These are phyloP conservation scores for Syncephalis plumigaleata DNA, from an alignment of 371 early-diverging fungal genomes.

Conservation along the genomic window DNA sequence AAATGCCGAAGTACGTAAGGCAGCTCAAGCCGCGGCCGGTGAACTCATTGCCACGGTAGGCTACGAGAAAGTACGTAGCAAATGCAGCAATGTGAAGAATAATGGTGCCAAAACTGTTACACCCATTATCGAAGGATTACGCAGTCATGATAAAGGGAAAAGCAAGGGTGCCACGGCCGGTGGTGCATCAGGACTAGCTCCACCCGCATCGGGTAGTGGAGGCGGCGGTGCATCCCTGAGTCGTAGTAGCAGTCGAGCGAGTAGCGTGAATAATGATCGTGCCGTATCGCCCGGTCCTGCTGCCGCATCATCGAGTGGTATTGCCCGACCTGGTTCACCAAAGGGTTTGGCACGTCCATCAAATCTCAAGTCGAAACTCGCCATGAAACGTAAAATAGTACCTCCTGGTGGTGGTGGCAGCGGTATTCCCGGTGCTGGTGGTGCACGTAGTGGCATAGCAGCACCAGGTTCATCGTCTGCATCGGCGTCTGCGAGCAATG, in stretches of 20 bases:
- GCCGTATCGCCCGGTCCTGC: slow-evolving; percentile 47
- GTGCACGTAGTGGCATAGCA: slow-evolving; percentile 6
- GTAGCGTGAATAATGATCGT: slow-evolving; percentile 24
- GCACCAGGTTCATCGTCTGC: too few species aligned
- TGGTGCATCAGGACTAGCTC: neutral
- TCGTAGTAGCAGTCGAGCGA: neutral
- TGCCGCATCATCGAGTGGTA: slow-evolving; percentile 51
- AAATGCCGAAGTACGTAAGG: slow-evolving; percentile 75
- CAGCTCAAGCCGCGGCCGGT: slow-evolving; percentile 49
- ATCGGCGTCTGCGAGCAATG: slow-evolving; percentile 7
- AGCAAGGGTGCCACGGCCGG: neutral
- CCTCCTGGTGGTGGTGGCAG: slow-evolving; percentile 1
- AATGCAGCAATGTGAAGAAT: slow-evolving; percentile 38
- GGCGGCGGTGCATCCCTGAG: neutral
- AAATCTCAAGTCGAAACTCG: slow-evolving; percentile 8
- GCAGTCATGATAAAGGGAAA: neutral
- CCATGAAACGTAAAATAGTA: slow-evolving; percentile 4
- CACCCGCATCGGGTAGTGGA: neutral
- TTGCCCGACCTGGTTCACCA: slow-evolving; percentile 19
- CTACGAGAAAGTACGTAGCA: slow-evolving; percentile 31
- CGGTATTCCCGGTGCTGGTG: too few species aligned
- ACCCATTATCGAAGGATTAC: slow-evolving; percentile 43
- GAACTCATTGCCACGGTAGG: slow-evolving; percentile 38
- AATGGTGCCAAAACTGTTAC: slow-evolving; percentile 40
- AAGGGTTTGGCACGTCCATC: slow-evolving; percentile 7